These are phyloP conservation scores for Graphilbum fragrans DNA, from an alignment of 2,329 filamentous ascomycete genomes.

Conservation along the genomic window DNA sequence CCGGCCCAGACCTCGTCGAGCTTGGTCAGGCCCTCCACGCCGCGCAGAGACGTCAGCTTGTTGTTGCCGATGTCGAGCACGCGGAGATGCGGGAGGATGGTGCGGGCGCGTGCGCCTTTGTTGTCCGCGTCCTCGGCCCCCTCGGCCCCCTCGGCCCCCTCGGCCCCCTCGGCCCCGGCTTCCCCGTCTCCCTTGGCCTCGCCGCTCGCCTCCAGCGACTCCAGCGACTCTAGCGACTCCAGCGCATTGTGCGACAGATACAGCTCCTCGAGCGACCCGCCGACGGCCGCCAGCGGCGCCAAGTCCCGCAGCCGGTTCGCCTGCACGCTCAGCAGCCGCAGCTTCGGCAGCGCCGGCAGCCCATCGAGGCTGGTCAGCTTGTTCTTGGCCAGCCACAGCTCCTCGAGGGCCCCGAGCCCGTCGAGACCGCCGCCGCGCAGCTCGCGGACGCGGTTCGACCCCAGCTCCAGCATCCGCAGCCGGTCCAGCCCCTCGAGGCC, in stretches of 20 bases:
- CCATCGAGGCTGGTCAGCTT: constrained; percentile 19
- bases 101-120: not conserved
- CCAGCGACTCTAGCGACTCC: constrained; percentile 61
- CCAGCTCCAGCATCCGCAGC: constrained; percentile 76
- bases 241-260: constrained; percentile 96
- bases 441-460: constrained; percentile 81
- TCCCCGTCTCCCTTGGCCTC: not conserved
- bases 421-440: constrained; percentile 80
- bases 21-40: constrained; percentile 54
- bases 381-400: constrained; percentile 44
- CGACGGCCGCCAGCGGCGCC: constrained; percentile 47
- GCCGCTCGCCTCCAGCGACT: constrained; percentile 28
- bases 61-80: constrained; percentile 89
- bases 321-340: constrained; percentile 86
- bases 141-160: not conserved
- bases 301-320: constrained; percentile 82
- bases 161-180: not conserved
- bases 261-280: constrained; percentile 51
- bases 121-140: not conserved
- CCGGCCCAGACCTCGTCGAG: constrained; percentile 93
- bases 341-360: constrained; percentile 51
- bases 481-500: constrained; percentile 63
- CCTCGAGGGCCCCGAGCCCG: constrained; percentile 86
- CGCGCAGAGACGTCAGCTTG: constrained; percentile 60
- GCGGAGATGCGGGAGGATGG: constrained; percentile 39